Conservation (phyloP, 495 filamentous ascomycete species). For the Hypoxylon subgilvum region DNA sequence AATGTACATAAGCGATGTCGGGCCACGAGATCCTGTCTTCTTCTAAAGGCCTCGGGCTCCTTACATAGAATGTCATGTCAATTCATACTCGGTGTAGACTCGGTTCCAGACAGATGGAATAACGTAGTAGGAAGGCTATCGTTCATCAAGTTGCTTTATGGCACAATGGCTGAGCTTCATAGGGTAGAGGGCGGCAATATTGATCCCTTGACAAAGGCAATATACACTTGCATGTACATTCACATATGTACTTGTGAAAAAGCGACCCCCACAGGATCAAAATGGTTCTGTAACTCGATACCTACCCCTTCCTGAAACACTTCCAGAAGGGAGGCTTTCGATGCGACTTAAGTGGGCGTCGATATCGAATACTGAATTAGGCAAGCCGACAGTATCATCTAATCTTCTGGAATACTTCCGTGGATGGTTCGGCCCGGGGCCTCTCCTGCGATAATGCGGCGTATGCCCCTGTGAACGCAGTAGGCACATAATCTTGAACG, state of each 20-base stretch:
- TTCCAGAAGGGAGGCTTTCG: neutral
- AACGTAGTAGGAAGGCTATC: no score
- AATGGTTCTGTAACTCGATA: neutral
- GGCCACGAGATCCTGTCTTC: neutral
- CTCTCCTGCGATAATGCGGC: slow-evolving; percentile 12
- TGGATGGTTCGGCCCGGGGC: slow-evolving; percentile 11
- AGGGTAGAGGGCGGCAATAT: no score
- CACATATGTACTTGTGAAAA: no score
- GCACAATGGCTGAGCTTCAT: no score
- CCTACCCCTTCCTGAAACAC: slow-evolving; percentile 12
- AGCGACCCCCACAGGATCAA: slow-evolving; percentile 3
- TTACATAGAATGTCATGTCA: no score
- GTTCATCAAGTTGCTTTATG: neutral
- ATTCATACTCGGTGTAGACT: neutral
- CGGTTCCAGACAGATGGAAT: neutral
- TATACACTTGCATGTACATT: no score
- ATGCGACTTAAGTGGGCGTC: neutral
- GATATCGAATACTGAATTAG: slow-evolving; percentile 11
- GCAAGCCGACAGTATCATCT: slow-evolving; percentile 4
- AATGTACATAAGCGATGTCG: slow-evolving; percentile 11
- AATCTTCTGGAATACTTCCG: slow-evolving; percentile 23
- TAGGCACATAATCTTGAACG: slow-evolving; percentile 8
- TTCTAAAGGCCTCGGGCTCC: no score
- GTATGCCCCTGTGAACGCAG: neutral
- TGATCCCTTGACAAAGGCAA: no score